Evolutionary conservation across 306 rosid species (phyloP), one percentile per base, ranked within the genome.

Genomic region (Fagus sylvatica): DNA sequence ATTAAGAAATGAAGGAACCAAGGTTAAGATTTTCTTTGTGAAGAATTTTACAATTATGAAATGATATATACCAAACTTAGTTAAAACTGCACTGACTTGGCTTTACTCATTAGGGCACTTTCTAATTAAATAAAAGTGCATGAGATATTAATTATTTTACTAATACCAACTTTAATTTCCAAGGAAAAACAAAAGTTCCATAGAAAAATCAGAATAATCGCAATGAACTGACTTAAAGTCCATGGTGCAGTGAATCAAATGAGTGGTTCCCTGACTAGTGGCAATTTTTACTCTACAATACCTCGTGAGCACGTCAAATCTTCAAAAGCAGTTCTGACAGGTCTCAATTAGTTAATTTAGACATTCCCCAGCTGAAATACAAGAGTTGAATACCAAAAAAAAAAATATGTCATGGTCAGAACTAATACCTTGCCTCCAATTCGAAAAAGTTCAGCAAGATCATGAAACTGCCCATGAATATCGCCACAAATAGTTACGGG

Each of bases 401-500:
- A 74, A 84, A 70, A 72, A 70, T 79, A 78, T 70, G 71, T 60
- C 77, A 79, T 33, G 82, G 77, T 69, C 70, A 57, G 77, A 88
- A 84, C 71, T 64, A 76, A 86, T 92, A 95, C 99, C 99, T 92
- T 92, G 87, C 99, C 99, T 82, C 99, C 99, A 78, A 95, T 95
- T 82, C 89, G 98, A 80, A 95, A 95, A 82, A 95, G 93, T 78
- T 95, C 99, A 71, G 99, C 99, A 82, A 95, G 98, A 85, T 95
- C 99, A 42, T 95, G 99, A 87, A 95, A 95, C 83, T 95, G 99
- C 79, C 99, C 99, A 79, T 95, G 99, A 81, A 95, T 95, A 88
- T 95, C 99, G 1, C 99, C 99, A 82, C 99, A 95, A 72, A 95
- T 92, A 76, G 99, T 95, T 84, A 95, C 99, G 0, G 99, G 99